phyloP scores from a whole-genome alignment of 441 rosid species.

The Mallotus japonicus region DNA sequence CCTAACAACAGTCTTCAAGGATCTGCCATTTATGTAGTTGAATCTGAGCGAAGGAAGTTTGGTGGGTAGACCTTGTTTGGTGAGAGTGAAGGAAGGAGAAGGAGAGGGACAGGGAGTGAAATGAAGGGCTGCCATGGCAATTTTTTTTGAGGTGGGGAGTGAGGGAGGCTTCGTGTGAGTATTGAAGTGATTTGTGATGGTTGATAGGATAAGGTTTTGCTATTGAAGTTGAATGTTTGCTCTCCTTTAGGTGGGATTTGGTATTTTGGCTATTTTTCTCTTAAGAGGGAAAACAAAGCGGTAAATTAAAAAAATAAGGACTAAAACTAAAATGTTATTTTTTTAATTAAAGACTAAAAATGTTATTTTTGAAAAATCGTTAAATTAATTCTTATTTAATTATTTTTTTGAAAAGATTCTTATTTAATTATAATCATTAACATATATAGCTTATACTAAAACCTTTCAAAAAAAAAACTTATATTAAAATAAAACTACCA shows the following conservation, averaged over 20 bases:
- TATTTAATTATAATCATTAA: too few species aligned
- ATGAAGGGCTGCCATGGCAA: constrained; percentile 56
- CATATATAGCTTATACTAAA: too few species aligned
- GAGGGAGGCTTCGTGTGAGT: neutral
- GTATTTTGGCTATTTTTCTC: neutral
- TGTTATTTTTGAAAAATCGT: too few species aligned
- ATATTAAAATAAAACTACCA: too few species aligned
- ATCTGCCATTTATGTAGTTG: constrained; percentile 29
- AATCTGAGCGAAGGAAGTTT: constrained; percentile 24
- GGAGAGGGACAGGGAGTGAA: constrained; percentile 42
- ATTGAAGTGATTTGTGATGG: constrained; percentile 19
- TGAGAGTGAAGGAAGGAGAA: constrained; percentile 41
- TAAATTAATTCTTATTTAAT: too few species aligned
- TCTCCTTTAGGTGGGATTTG: neutral
- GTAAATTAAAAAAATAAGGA: neutral
- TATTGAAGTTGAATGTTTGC: neutral
- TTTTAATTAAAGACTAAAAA: too few species aligned
- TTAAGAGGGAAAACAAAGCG: neutral
- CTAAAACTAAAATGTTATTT: too few species aligned
- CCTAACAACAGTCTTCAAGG: constrained; percentile 26
- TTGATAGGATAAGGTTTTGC: constrained; percentile 38
- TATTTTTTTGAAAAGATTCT: too few species aligned
- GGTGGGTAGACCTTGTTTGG: constrained; percentile 33
- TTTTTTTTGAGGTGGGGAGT: constrained; percentile 9
- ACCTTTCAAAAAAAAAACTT: too few species aligned